These are phyloP conservation scores for Striga hermonthica DNA, from an alignment of 305 asterid species.

Conservation along the genomic window DNA sequence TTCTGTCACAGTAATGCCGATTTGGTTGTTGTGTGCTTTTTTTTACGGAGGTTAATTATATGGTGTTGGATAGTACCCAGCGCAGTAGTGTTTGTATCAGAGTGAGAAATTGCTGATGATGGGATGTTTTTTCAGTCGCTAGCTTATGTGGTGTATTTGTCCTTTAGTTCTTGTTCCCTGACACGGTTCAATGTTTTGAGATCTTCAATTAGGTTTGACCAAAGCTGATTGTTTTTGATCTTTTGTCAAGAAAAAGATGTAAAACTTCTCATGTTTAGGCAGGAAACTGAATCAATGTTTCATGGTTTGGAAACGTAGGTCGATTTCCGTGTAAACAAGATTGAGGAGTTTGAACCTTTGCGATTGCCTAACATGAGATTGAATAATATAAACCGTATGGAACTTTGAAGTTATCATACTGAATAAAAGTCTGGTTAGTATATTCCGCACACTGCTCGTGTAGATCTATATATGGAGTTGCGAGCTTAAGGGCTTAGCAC, in stretches of 20 bases:
- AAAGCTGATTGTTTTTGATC: conserved; percentile 6
- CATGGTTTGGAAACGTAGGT: conserved; percentile 19
- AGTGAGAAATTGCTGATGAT: not conserved
- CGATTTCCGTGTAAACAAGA: not conserved
- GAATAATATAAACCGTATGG: not conserved
- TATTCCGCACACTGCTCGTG: not conserved
- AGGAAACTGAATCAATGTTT: conserved; percentile 17
- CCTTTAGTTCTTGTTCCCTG: conserved; percentile 6
- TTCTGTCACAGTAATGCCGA: conserved; percentile 9
- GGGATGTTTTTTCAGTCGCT: conserved; percentile 18
- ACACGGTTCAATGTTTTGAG: conserved; percentile 1
- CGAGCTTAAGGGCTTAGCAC: conserved; percentile 4
- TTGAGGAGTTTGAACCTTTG: not conserved
- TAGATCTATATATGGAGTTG: too few species aligned
- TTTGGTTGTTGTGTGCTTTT: not conserved
- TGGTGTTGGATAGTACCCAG: conserved; percentile 16
- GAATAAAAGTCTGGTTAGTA: conserved; percentile 15
- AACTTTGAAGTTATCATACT: conserved; percentile 17
- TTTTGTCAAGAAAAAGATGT: not conserved
- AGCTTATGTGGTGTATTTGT: not conserved
- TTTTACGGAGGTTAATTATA: not conserved
- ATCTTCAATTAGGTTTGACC: conserved; percentile 6
- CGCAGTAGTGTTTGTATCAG: conserved; percentile 13
- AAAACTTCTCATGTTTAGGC: conserved; percentile 13
- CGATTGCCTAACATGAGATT: conserved; percentile 5